Evolutionary conservation across 2,329 filamentous ascomycete genomes (phyloP), one percentile per base, ranked within the genome.

Genomic region (Grosmannia penicillata): DNA sequence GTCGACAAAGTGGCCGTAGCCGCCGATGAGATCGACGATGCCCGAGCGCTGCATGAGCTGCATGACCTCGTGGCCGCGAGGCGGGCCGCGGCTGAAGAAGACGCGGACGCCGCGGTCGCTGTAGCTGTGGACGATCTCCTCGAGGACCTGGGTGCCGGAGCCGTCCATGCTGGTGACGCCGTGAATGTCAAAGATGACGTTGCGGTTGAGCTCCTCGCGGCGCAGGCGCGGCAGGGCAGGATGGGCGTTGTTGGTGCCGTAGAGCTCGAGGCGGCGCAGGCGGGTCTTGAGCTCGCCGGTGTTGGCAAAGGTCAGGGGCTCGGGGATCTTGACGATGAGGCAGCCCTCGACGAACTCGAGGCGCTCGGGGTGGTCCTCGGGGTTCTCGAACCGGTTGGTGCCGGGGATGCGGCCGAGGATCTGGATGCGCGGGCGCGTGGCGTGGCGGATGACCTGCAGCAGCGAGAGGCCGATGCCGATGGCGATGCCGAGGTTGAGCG

Each of bases 111-210:
- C 82, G 5, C 79, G 67, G 25, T 81, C 70, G n/a, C 78, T 66
- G 55, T 96, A 96, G 23, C 66, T 70, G 34, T 75, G 65, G 14
- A 98, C 84, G 48, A 96, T 96, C 58, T 96, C 91, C 33, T 75
- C 72, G 3, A 98, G 65, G 1, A 96, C 89, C 59, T 96, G 91
- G 0, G 84, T 82, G 1, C 89, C 91, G 0, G 86, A 93, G 6
- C 86, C 91, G 54, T 98, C 91, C 50, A 98, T 77, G 22, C 81
- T 82, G 0, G 87, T 94, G 4, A 98, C 91, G n/a, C 91, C 91
- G 49, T 96, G 89, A 8, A 96, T 86, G 54, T 98, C 91, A 51
- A 98, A 96, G 45, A 98, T 86, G 56, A 98, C 69, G 53, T 94
- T 95, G 48, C 77, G 74, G 55, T 95, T 95, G 51, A 83, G 78